A percentile compares a stretch with the other conserved stretches of the same genome.
phyloP scores from a whole-genome alignment of 169 alveolate genomes.

The Perkinsus marinus region DNA sequence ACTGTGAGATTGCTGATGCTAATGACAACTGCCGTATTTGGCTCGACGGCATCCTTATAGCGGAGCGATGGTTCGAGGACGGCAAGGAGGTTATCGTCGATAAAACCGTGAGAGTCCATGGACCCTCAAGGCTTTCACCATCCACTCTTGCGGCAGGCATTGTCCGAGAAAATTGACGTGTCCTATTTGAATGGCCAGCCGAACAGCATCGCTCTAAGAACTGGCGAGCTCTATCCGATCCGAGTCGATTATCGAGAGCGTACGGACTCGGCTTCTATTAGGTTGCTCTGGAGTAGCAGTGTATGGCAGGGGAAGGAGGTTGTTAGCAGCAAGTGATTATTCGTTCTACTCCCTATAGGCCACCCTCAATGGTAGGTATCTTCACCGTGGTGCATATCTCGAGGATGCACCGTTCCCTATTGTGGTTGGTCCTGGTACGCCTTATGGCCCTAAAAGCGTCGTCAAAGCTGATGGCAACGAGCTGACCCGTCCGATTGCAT shows the following conservation, averaged over 20 bases:
- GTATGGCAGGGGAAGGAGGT: background rate
- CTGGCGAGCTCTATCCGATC: background rate
- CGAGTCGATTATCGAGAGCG: background rate
- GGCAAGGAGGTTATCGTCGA: background rate
- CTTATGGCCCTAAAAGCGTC: background rate
- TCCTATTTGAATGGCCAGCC: background rate
- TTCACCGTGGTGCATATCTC: background rate
- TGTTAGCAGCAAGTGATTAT: background rate
- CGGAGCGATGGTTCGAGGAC: background rate
- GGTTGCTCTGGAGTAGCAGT: background rate
- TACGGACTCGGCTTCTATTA: background rate
- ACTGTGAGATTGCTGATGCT: background rate
- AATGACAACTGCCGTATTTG: background rate
- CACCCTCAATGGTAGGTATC: background rate
- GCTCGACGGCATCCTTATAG: background rate
- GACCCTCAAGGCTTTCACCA: background rate
- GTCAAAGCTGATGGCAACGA: background rate
- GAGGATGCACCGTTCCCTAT: background rate
- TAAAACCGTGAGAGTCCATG: background rate
- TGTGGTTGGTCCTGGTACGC: background rate
- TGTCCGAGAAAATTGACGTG: background rate
- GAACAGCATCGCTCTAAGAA: background rate
- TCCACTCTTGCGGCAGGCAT: background rate
- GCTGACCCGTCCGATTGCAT: background rate
- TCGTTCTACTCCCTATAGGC: background rate